Evolutionary conservation across 1,284 basidiomycete species (phyloP).

Genomic region (Leccinum griseonigrum): DNA sequence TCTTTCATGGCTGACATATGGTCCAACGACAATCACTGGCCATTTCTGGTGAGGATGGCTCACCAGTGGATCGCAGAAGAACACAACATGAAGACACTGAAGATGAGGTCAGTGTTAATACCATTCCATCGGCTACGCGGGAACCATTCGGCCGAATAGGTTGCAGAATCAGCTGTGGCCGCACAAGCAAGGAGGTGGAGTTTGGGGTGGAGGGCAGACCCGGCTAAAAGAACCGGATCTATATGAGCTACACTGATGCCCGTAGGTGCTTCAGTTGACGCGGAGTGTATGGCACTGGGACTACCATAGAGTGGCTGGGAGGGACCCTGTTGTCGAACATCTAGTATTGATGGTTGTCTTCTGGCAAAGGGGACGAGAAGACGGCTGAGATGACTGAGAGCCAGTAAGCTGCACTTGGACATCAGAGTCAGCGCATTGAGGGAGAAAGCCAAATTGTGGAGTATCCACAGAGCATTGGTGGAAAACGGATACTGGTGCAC

Average conservation of each 20-base stretch:
- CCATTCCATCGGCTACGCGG: no score
- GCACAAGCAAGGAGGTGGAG: no score
- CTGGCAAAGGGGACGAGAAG: no score
- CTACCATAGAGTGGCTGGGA: not conserved
- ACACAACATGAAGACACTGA: no score
- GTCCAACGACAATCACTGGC: no score
- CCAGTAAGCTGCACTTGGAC: not conserved
- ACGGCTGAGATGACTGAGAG: not conserved
- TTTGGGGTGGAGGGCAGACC: not conserved
- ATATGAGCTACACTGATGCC: not conserved
- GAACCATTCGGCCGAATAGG: not conserved
- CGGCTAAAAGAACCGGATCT: not conserved
- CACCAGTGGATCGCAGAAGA: no score
- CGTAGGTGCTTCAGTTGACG: not conserved
- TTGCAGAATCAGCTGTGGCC: not conserved
- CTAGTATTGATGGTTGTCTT: no score
- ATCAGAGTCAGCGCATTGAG: not conserved
- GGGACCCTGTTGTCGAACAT: no score
- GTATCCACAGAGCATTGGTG: not conserved
- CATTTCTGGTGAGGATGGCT: no score
- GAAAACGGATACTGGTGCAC: not conserved
- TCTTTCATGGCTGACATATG: no score
- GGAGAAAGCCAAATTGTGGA: not conserved
- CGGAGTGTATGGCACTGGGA: not conserved
- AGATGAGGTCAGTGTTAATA: no score